Percentiles rank a stretch among this genome's conserved stretches.
Conservation (phyloP, 148 eudicot genomes). For the Selenicereus undatus region DNA sequence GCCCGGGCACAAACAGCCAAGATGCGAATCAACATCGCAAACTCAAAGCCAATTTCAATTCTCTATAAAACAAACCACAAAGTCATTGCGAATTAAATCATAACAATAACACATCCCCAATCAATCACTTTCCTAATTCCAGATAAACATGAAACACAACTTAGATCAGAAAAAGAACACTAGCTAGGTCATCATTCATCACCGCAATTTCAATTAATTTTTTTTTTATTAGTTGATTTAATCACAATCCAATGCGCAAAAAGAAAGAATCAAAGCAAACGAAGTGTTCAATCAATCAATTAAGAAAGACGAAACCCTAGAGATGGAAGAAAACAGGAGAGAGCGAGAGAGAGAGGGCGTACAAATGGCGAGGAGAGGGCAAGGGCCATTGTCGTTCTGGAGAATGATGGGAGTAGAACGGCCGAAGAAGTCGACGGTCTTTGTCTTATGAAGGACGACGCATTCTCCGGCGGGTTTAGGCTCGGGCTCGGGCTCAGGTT, state of each 20-base stretch:
- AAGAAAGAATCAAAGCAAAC: background rate
- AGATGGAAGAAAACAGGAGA: conserved; percentile 9
- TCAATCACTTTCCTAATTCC: conserved; percentile 3
- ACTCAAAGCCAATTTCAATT: background rate
- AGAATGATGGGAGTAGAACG: conserved; percentile 71
- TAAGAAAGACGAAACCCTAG: conserved; percentile 36
- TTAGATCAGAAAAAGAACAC: background rate
- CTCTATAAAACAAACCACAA: background rate
- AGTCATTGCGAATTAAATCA: background rate
- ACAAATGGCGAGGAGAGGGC: conserved; percentile 97
- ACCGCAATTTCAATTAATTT: no score
- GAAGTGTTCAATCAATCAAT: conserved; percentile 2
- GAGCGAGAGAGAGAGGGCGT: conserved; percentile 16
- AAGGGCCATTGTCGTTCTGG: conserved; percentile 96
- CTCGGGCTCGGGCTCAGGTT: conserved; percentile 11
- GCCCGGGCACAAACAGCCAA: background rate
- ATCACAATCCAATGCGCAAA: background rate
- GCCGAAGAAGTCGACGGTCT: conserved; percentile 62
- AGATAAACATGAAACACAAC: background rate
- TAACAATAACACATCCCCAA: background rate
- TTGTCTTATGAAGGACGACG: conserved; percentile 57
- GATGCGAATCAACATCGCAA: background rate
- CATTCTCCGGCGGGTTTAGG: conserved; percentile 23
- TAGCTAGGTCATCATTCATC: background rate
- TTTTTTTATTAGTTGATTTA: background rate